Conservation (phyloP, 2,329 filamentous ascomycete species). For the Aspergillus neoniger region DNA sequence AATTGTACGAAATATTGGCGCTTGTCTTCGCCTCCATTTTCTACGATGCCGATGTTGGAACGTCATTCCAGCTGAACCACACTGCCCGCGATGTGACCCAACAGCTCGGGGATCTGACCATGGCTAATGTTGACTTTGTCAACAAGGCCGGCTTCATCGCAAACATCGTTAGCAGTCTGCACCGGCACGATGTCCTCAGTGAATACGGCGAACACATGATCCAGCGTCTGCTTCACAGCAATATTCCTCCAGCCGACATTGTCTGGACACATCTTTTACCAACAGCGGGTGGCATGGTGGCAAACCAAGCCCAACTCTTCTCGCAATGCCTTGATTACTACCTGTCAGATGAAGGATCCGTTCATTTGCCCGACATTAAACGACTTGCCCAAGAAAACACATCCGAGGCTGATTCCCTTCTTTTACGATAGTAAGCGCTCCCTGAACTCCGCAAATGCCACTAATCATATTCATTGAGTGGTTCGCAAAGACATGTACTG, state of each 20-base stretch:
- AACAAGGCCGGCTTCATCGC: constrained; percentile 44
- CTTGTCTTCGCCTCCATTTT: constrained; percentile 57
- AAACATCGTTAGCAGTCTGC: constrained; percentile 44
- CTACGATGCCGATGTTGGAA: constrained; percentile 56
- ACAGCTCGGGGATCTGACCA: constrained; percentile 52
- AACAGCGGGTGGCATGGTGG: constrained; percentile 58
- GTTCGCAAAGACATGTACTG: neutral
- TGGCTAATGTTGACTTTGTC: constrained; percentile 52
- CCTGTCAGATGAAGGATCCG: constrained; percentile 51
- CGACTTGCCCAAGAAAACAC: constrained; percentile 49
- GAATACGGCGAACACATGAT: constrained; percentile 61
- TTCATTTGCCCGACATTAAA: constrained; percentile 53
- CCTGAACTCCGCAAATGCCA: neutral
- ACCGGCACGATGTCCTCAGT: constrained; percentile 47
- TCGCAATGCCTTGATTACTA: constrained; percentile 61
- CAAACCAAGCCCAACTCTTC: constrained; percentile 61
- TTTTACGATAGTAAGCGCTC: constrained; percentile 53
- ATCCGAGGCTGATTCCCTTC: constrained; percentile 48
- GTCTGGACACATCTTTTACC: constrained; percentile 61
- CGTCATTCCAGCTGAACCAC: constrained; percentile 55
- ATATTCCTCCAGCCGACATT: constrained; percentile 51
- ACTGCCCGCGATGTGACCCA: constrained; percentile 52
- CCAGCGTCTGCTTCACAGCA: constrained; percentile 51
- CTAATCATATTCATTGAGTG: neutral
- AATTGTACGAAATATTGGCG: constrained; percentile 57